These are phyloP conservation scores for Aspergillus novoparasiticus DNA, from an alignment of 2,329 filamentous ascomycete genomes.

Conservation along the genomic window DNA sequence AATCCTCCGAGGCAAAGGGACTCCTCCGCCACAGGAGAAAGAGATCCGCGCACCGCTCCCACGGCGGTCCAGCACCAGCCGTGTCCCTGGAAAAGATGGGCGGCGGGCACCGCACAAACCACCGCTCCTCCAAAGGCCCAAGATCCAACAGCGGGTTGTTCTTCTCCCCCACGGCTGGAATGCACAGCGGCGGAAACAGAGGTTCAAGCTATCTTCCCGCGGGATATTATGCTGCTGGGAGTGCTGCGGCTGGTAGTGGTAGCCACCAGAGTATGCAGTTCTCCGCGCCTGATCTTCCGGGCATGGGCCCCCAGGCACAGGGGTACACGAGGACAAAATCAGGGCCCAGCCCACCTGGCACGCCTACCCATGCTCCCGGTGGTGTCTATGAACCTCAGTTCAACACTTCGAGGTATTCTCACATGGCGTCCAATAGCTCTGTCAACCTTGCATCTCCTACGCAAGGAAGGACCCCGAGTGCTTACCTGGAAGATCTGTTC, in stretches of 20 bases:
- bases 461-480: constrained; percentile 77
- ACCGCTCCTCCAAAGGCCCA: constrained; percentile 34
- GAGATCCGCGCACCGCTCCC: constrained; percentile 30
- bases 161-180: constrained; percentile 84
- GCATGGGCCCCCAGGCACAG: constrained; percentile 61
- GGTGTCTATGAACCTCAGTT: constrained; percentile 39
- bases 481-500: constrained; percentile 86
- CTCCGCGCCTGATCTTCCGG: constrained; percentile 63
- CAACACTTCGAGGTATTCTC: constrained; percentile 30
- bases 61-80: constrained; percentile 34
- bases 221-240: constrained; percentile 82
- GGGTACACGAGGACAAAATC: constrained; percentile 53
- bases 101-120: constrained; percentile 34
- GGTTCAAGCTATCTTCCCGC: constrained; percentile 81
- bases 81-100: constrained; percentile 59
- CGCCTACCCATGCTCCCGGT: constrained; percentile 58
- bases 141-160: constrained; percentile 76
- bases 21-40: constrained; percentile 54
- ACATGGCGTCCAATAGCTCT: constrained; percentile 57
- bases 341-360: constrained; percentile 64
- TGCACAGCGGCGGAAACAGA: constrained; percentile 61
- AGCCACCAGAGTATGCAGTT: constrained; percentile 25
- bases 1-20: constrained; percentile 72
- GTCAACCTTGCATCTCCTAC: constrained; percentile 65
- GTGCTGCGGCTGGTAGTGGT: constrained; percentile 52